These are phyloP conservation scores for Epichloe brachyelytri DNA, from an alignment of 2,329 filamentous ascomycete species.

Conservation along the genomic window DNA sequence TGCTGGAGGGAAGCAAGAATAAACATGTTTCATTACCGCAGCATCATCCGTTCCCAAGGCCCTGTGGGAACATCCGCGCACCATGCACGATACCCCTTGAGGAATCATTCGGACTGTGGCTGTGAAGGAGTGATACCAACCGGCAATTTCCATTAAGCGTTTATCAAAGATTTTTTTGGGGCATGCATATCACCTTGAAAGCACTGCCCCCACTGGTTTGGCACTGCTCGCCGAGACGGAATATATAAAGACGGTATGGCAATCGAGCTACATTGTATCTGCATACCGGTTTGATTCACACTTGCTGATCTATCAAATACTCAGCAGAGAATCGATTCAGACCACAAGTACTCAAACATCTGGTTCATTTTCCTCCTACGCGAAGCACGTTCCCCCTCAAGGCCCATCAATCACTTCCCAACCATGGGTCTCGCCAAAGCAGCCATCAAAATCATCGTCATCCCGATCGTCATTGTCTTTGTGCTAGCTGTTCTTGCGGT, in stretches of 20 bases:
- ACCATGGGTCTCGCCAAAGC: conserved; percentile 1
- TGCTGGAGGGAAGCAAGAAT: neutral
- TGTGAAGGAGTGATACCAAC: neutral
- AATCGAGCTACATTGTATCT: neutral
- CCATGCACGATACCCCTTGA: neutral
- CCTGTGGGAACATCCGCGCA: neutral
- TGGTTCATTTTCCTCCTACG: no score
- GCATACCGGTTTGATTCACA: neutral
- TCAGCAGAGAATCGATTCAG: no score
- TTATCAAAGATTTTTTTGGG: neutral
- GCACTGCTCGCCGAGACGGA: neutral
- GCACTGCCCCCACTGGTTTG: neutral
- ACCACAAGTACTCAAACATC: no score
- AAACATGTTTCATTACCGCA: neutral
- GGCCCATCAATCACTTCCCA: neutral
- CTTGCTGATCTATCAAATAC: neutral
- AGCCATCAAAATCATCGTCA: conserved; percentile 1
- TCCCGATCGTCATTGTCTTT: neutral
- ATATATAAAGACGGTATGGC: neutral
- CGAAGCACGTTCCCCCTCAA: no score
- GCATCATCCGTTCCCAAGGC: neutral
- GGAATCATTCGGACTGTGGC: neutral
- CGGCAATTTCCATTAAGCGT: neutral
- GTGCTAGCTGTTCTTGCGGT: neutral
- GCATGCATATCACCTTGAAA: neutral